Base-by-base conservation (phyloP, 1,139 yeast genomes). In the Hyphopichia buzzinii region DNA sequence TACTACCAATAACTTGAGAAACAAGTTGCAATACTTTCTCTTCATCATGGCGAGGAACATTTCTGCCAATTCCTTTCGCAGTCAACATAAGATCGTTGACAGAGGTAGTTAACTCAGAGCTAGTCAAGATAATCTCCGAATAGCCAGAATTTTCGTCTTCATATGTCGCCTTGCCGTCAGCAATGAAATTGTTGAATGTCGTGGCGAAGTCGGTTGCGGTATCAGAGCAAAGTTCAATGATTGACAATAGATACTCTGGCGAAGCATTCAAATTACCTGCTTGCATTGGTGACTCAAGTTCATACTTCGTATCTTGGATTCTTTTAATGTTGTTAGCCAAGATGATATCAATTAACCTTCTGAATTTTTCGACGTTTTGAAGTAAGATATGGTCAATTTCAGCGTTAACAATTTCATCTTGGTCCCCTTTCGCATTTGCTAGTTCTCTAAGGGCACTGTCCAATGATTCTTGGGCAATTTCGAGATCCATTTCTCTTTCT, bases 211-310 rank as follows among this genome's bases (percentile, higher is more conserved):
- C 94, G 6, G 92, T 86, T 0, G 90, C 88, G 17, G 78, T 69
- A 36, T 81, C 77, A 0, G 89, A 77, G 17, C 85, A 74, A 47
- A 81, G 76, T 54, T 89, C 96, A 46, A 83, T 66, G 33, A 86
- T 66, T 0, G 94, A 82, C 30, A 82, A 66, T 27, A 85, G 62
- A 51, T 79, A 84, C 49, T 77, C 84, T 2, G 95, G 88, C 0
- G 94, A 77, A 2, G 95, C 73, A 54, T 81, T 81, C 48, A 81
- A 79, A 52, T 86, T 86, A 38, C 95, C 95, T 13, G 92, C 88
- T 57, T 84, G 92, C 75, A 84, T 76, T 16, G 94, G 84, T 3
- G 92, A 82, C 37, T 79, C 81, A 41, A 87, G 67, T 49, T 83
- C 90, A 51, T 77, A 84, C 34, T 84, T 67, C 0, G 87, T 67